Base-by-base conservation (phyloP, 441 rosid species). In the Croton setiger region DNA sequence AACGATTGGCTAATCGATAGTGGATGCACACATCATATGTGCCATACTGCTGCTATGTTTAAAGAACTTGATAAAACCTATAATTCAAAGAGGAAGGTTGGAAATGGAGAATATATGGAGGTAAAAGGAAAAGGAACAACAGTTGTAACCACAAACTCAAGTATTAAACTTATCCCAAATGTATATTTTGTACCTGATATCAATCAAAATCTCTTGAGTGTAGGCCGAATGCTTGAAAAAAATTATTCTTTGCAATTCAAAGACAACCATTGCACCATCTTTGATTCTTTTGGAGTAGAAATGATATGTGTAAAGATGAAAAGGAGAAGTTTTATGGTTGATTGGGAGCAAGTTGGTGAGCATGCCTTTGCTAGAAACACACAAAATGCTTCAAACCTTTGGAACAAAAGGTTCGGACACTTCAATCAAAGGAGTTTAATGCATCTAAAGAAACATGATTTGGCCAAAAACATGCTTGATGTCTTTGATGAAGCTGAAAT, bases 381-480 rank as follows among this genome's bases (percentile, higher is more conserved):
- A n/a, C 27, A 31, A 2, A 12, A 4, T 14, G 7, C 18, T 45
- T 17, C 17, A 48, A 56, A 53, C 17, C 0, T 67, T 0, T 67
- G 52, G 58, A 39, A 70, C 33, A 47, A 60, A n/a, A 49, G 47
- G 37, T 5, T 60, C 4, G 23, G 66, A 7, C 66, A 69, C 20
- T 45, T 45, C 12, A 45, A 45, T 10, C 49, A 45, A 45, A 45
- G 49, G 49, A 45, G 49, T 45, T 45, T 4, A 45, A 10, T 10
- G 1, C 5, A 45, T 10, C 13, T 45, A 14, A 45, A 45, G n/a
- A n/a, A n/a, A n/a, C n/a, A n/a, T n/a, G n/a, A n/a, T n/a, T n/a
- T n/a, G n/a, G n/a, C n/a, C n/a, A n/a, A n/a, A n/a, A n/a, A n/a
- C n/a, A n/a, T n/a, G n/a, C n/a, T n/a, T n/a, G n/a, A n/a, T n/a